These are phyloP conservation scores for Candida odintsovae DNA, from an alignment of 805 yeast genomes.

Conservation along the genomic window DNA sequence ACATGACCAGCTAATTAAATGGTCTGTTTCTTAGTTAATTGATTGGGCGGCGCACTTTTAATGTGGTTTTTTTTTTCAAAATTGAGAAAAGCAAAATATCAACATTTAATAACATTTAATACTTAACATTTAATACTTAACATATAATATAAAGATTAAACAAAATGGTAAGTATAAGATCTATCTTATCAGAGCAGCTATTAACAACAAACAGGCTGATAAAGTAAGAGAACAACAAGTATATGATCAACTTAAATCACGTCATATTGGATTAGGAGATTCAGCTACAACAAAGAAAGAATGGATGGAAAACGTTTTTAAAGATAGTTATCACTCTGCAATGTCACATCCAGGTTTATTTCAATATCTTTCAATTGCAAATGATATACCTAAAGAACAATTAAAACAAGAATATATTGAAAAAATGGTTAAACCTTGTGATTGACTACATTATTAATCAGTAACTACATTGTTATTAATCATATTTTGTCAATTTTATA, in stretches of 20 bases:
- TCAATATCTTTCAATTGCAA: slow-evolving; percentile 47
- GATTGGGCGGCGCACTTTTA: no score
- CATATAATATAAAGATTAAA: neutral
- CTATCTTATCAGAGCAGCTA: neutral
- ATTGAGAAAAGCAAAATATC: no score
- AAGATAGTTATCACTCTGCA: slow-evolving; percentile 61
- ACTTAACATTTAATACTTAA: no score
- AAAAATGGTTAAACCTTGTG: slow-evolving; percentile 32
- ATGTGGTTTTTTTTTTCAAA: no score
- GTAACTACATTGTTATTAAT: neutral
- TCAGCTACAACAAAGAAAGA: slow-evolving; percentile 65
- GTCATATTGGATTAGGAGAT: slow-evolving; percentile 72
- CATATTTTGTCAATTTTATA: neutral
- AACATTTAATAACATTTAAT: no score
- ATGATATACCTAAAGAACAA: slow-evolving; percentile 37
- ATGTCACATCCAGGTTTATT: slow-evolving; percentile 53
- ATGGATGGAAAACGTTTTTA: slow-evolving; percentile 60
- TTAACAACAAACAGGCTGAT: slow-evolving; percentile 43
- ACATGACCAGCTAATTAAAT: no score
- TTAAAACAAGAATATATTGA: slow-evolving; percentile 30
- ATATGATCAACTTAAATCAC: slow-evolving; percentile 49
- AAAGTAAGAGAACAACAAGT: slow-evolving; percentile 54
- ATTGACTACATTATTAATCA: neutral
- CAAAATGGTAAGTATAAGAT: slow-evolving; percentile 1
- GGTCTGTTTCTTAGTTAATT: no score